phyloP scores from a whole-genome alignment of 192 early-diverging fungal genomes.

The Phycomyces blakesleeanus region DNA sequence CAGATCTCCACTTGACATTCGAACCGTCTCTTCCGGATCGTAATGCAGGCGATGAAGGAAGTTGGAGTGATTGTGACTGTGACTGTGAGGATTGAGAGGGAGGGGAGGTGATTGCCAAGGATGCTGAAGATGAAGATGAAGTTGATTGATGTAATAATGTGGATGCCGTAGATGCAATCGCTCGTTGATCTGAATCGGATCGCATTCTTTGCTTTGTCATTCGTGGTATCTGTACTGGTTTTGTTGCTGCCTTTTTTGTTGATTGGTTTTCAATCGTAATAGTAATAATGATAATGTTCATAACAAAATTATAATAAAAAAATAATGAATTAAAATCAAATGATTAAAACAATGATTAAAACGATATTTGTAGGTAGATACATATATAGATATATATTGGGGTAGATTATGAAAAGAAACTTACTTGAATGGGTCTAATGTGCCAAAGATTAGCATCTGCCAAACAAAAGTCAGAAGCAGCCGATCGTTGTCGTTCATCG shows the following conservation, averaged over 20 bases:
- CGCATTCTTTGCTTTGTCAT: neutral
- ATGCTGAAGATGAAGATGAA: no score
- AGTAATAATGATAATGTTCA: no score
- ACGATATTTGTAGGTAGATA: neutral
- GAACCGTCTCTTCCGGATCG: neutral
- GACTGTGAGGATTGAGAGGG: no score
- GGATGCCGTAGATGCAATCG: no score
- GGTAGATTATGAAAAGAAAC: neutral
- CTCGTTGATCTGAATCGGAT: no score
- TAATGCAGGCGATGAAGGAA: neutral
- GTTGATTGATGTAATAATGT: no score
- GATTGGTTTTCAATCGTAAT: no score
- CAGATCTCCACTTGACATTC: constrained; percentile 22
- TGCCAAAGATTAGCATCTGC: constrained; percentile 58
- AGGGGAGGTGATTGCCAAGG: no score
- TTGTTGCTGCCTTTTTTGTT: neutral
- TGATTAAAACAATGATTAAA: no score
- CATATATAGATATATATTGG: neutral
- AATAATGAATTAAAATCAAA: no score
- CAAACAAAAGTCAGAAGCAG: constrained; percentile 58
- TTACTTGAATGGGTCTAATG: constrained; percentile 47
- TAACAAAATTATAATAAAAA: no score
- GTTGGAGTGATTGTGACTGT: no score
- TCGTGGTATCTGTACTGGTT: neutral
- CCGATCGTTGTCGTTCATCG: constrained; percentile 54